Conservation (phyloP, 163 green algal species). For the Chlamydomonas reinhardtii region DNA sequence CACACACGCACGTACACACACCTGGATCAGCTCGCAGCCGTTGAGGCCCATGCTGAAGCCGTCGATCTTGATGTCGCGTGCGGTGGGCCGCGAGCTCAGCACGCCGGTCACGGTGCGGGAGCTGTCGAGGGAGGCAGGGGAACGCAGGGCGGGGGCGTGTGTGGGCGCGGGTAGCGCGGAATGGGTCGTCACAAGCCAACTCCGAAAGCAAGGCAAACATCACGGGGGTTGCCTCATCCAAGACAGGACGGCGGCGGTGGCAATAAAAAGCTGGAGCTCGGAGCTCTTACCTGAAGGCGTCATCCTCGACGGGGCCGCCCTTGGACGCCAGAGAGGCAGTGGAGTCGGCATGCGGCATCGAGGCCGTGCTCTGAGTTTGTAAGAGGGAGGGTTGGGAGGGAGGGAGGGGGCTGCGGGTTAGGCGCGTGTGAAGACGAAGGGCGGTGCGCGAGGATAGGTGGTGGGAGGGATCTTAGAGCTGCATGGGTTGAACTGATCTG, state of each 20-base stretch:
- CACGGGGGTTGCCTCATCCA: too few relatives aligned
- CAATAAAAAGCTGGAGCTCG: too few relatives aligned
- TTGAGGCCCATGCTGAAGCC: conserved; percentile 74
- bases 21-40: conserved; percentile 70
- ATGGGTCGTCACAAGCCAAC: too few relatives aligned
- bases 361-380: conserved; percentile 46
- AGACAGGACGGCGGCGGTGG: too few relatives aligned
- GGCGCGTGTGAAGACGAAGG: too few relatives aligned
- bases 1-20: neutral
- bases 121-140: neutral
- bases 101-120: conserved; percentile 75
- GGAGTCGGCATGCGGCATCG: conserved; percentile 43
- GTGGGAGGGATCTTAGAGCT: too few relatives aligned
- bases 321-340: neutral
- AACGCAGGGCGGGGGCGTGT: too few relatives aligned
- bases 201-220: too few relatives aligned
- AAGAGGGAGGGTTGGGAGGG: neutral
- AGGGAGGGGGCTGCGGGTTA: neutral
- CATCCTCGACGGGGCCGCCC: neutral
- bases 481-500: too few relatives aligned
- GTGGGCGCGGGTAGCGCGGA: too few relatives aligned
- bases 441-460: too few relatives aligned
- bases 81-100: conserved; percentile 70
- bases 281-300: neutral
- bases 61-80: conserved; percentile 81